These are phyloP conservation scores for Phylloporus arenicola DNA, from an alignment of 768 basidiomycete genomes.

Conservation along the genomic window DNA sequence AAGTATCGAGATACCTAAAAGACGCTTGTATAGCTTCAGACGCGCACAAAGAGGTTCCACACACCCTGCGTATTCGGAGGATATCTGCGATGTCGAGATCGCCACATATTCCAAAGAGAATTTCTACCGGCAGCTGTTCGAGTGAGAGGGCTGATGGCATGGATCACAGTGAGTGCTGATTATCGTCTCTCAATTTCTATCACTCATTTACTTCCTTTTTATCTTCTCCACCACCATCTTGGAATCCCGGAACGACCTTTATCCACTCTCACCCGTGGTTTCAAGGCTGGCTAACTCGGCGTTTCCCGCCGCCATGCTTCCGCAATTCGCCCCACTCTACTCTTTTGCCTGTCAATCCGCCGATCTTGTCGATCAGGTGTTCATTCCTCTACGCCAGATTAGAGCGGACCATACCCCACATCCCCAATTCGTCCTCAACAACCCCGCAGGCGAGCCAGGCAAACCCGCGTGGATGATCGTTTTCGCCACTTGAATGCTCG, in stretches of 20 bases:
- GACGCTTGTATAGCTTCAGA: neutral
- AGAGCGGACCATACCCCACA: conserved; percentile 41
- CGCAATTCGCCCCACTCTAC: conserved; percentile 31
- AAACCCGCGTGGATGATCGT: conserved; percentile 38
- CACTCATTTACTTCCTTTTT: conserved; percentile 39
- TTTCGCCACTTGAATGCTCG: conserved; percentile 43
- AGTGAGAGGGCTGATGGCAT: neutral
- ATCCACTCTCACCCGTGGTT: conserved; percentile 43
- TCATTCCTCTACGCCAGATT: conserved; percentile 26
- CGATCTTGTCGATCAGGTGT: conserved; percentile 39
- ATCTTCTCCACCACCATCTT: conserved; percentile 50
- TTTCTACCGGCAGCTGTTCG: neutral
- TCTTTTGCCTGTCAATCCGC: conserved; percentile 7
- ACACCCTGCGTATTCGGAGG: neutral
- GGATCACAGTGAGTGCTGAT: neutral
- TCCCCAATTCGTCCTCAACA: conserved; percentile 32
- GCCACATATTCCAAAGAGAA: neutral
- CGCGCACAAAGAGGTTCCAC: neutral
- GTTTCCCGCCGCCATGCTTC: conserved; percentile 45
- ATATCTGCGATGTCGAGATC: neutral
- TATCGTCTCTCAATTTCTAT: conserved; percentile 25
- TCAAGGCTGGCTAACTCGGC: conserved; percentile 28
- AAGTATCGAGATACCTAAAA: neutral
- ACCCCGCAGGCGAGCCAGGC: conserved; percentile 27
- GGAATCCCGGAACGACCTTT: conserved; percentile 39